Conservation (phyloP, 805 yeast genomes). For the Candida anglica region DNA sequence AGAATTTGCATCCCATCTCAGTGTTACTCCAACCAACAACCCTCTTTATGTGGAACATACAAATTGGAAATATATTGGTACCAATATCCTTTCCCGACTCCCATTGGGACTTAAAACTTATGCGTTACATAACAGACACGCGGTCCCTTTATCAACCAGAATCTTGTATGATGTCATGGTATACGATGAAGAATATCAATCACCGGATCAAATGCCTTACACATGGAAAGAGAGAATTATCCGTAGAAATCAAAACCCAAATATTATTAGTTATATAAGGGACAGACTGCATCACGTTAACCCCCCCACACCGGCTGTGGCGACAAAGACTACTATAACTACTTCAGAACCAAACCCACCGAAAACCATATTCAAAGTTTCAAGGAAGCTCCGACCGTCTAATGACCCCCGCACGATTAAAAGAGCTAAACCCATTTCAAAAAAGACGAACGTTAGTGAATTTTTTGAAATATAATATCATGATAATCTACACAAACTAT, state of each 20-base stretch:
- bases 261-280: too few species aligned
- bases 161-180: conserved; percentile 13
- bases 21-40: neutral
- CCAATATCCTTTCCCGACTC: conserved; percentile 10
- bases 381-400: neutral
- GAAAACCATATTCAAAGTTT: neutral
- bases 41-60: conserved; percentile 15
- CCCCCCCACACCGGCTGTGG: too few species aligned
- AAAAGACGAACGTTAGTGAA: conserved; percentile 9
- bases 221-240: conserved; percentile 13
- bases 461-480: conserved; percentile 12
- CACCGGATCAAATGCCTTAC: neutral
- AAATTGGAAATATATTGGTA: conserved; percentile 16
- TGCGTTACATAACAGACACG: conserved; percentile 5
- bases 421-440: conserved; percentile 6
- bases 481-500: neutral
- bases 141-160: conserved; percentile 4
- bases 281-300: too few species aligned
- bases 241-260: conserved; percentile 6
- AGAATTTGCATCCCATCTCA: conserved; percentile 3
- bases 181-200: conserved; percentile 7
- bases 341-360: too few species aligned
- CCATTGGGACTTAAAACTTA: conserved; percentile 23
- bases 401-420: neutral
- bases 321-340: too few species aligned